phyloP scores from a whole-genome alignment of 192 early-diverging fungal species.

The Gonapodya sp. region DNA sequence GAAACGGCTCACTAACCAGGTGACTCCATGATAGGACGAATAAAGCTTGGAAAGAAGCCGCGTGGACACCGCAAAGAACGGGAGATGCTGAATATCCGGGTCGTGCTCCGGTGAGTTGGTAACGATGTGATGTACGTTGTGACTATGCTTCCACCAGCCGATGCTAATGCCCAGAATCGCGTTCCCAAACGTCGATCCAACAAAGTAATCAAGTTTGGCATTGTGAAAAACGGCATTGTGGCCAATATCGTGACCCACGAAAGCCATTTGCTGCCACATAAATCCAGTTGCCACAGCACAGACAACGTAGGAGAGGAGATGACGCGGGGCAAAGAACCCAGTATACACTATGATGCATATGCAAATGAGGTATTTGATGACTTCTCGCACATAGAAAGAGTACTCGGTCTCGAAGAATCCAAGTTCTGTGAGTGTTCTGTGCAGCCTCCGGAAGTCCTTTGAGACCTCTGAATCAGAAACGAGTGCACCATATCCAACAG shows the following conservation, averaged over 20 bases:
- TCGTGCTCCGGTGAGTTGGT: conserved; percentile 92
- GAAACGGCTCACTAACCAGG: conserved; percentile 46
- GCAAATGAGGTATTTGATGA: conserved; percentile 25
- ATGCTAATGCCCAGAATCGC: conserved; percentile 79
- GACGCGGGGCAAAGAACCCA: conserved; percentile 17
- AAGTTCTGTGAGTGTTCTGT: conserved; percentile 43
- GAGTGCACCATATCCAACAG: conserved; percentile 27
- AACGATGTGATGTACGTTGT: conserved; percentile 94
- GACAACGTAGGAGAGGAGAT: conserved; percentile 19
- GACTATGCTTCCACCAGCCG: conserved; percentile 97
- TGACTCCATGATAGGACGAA: conserved; percentile 79
- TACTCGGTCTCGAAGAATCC: conserved; percentile 60
- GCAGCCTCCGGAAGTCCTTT: conserved; percentile 52
- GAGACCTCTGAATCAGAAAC: conserved; percentile 27
- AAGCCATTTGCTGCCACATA: conserved; percentile 88
- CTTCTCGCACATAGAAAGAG: conserved; percentile 10
- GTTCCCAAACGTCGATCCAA: conserved; percentile 74
- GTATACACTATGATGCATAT: conserved; percentile 25
- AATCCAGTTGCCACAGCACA: conserved; percentile 47
- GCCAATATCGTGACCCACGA: conserved; percentile 94
- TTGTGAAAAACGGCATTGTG: conserved; percentile 82
- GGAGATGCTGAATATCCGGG: conserved; percentile 96
- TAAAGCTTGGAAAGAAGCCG: conserved; percentile 70
- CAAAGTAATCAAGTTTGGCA: conserved; percentile 57
- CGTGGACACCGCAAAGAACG: conserved; percentile 83